Percentiles rank a stretch among this genome's conserved stretches.
These are phyloP conservation scores for Scleroderma bovista DNA, from an alignment of 768 basidiomycete genomes.

Conservation along the genomic window DNA sequence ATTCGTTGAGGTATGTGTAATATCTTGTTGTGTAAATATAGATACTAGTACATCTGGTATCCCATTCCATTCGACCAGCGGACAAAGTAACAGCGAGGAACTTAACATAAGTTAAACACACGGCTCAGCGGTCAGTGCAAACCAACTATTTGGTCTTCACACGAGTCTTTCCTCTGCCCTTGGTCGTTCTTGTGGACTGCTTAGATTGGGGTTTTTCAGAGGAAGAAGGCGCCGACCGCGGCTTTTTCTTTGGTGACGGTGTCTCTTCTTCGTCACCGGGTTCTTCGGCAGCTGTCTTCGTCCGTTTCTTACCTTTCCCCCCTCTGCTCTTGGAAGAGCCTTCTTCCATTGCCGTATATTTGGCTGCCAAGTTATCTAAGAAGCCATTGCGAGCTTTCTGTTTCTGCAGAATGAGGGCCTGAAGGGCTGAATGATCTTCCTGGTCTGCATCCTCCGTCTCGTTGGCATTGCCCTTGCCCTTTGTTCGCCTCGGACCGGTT, in stretches of 20 bases:
- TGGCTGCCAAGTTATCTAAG: slow-evolving; percentile 69
- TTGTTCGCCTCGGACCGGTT: slow-evolving; percentile 50
- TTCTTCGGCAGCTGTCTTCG: slow-evolving; percentile 32
- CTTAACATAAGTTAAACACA: slow-evolving; percentile 3
- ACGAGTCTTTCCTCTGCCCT: slow-evolving; percentile 24
- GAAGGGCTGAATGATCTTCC: slow-evolving; percentile 64
- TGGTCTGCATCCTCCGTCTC: slow-evolving; percentile 37
- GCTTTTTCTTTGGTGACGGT: slow-evolving; percentile 47
- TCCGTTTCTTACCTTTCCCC: slow-evolving; percentile 50
- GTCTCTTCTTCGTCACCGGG: slow-evolving; percentile 31
- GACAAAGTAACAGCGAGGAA: not conserved
- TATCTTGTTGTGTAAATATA: not conserved
- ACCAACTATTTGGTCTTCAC: slow-evolving; percentile 31
- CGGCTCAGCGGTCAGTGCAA: not conserved
- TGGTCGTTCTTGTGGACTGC: slow-evolving; percentile 31
- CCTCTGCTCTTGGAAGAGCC: slow-evolving; percentile 32
- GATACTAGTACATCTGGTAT: slow-evolving; percentile 4
- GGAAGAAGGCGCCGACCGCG: slow-evolving; percentile 33
- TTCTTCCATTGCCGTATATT: slow-evolving; percentile 53
- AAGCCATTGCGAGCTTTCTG: slow-evolving; percentile 66
- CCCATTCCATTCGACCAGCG: not conserved
- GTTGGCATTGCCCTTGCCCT: slow-evolving; percentile 44
- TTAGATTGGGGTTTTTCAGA: slow-evolving; percentile 35
- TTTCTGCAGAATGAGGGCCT: slow-evolving; percentile 77
- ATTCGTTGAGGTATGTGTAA: slow-evolving; percentile 71